Conservation (phyloP, 2,329 filamentous ascomycete genomes). For the Parafenestella ontariensis region DNA sequence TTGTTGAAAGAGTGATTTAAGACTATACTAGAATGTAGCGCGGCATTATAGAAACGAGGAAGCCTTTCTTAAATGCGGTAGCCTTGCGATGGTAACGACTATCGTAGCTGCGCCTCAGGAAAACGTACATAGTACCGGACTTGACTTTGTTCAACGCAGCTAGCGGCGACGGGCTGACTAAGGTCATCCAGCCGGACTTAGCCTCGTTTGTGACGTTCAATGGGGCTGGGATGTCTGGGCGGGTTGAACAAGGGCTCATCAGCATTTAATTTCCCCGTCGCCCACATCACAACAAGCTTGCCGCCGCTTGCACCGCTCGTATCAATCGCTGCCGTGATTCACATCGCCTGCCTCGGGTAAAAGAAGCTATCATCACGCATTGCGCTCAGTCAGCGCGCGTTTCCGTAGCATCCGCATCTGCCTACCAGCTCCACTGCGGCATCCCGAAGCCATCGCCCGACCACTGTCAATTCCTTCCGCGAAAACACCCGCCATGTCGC, state of each 20-base stretch:
- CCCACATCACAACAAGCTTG: conserved; percentile 23
- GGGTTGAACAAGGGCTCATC: conserved; percentile 10
- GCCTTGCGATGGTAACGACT: not conserved
- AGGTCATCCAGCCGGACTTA: not conserved
- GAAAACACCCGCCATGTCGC: conserved; percentile 35
- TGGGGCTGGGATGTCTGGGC: conserved; percentile 18
- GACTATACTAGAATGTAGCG: too few relatives aligned
- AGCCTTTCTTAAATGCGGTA: not conserved
- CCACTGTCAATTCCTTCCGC: conserved; percentile 12
- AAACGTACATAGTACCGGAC: not conserved
- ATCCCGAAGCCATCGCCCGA: conserved; percentile 22
- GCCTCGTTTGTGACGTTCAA: conserved; percentile 16
- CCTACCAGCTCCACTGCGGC: conserved; percentile 27
- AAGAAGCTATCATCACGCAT: conserved; percentile 2
- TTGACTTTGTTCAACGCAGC: not conserved
- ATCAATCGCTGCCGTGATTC: conserved; percentile 12
- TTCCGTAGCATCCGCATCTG: conserved; percentile 39
- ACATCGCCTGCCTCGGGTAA: conserved; percentile 9
- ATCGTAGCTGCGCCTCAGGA: not conserved
- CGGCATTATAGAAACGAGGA: too few relatives aligned
- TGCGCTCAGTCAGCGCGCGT: conserved; percentile 21
- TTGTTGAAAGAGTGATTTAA: too few relatives aligned
- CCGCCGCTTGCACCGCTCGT: conserved; percentile 4
- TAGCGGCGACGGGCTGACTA: conserved; percentile 2
- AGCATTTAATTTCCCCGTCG: conserved; percentile 18